Evolutionary conservation across 2,329 filamentous ascomycete species (phyloP), one percentile per base, ranked within the genome.

Genomic region (Stemphylium lycopersici): DNA sequence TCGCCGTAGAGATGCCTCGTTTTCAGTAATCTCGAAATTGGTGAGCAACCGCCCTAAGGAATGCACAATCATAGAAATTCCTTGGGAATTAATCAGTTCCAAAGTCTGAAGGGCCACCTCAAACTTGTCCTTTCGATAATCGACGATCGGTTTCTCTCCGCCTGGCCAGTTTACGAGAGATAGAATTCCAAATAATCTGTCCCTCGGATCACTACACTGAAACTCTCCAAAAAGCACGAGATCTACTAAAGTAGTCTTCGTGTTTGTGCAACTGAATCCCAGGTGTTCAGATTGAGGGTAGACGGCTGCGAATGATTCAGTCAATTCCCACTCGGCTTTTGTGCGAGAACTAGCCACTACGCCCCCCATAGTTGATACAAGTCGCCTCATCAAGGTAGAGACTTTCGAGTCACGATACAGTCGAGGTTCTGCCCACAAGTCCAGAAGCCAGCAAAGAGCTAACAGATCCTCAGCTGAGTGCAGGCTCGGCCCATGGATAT

Each of bases 331-430:
- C n/a, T n/a, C n/a, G n/a, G n/a, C 7, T 12, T 31, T 41, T 0
- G 24, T 38, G 12, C 36, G 36, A 22, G 10, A 22, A 38, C 22
- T 3, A 10, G 1, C 7, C 18, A 20, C 11, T 3, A 3, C 12
- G 8, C 7, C 12, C 6, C 33, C 13, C 5, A 7, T n/a, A 5
- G 8, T 36, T 5, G 15, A 13, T 15, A 36, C 6, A 36, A 36
- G 16, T 8, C 13, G n/a, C 2, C 2, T 2, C 10, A 36, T 10
- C 2, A 34, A 2, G 3, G 11, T 6, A 10, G 0, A 2, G 3
- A 4, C 12, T 7, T 6, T 4, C 1, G 6, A 4, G 15, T 2
- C 6, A 0, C n/a, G n/a, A 33, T 0, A 2, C 7, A 2, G 7
- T 26, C 26, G 34, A 37, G 4, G 2, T 3, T 29, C 26, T 13